These are phyloP conservation scores for Pachysandra terminalis DNA, from an alignment of 164 flowering plant genomes.

Conservation along the genomic window DNA sequence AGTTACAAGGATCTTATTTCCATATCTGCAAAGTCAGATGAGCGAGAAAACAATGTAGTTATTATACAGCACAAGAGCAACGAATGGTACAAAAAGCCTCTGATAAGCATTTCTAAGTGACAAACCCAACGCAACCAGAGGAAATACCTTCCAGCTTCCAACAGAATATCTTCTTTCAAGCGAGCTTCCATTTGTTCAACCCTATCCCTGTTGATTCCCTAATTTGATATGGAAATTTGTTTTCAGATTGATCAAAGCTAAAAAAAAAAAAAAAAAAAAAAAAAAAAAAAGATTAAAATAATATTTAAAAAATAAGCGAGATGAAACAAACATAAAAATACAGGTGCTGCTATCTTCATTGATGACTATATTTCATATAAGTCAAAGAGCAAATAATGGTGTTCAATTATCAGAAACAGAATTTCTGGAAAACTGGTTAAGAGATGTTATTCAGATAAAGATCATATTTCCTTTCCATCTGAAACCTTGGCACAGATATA, in stretches of 20 bases:
- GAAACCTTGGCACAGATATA: too few species aligned
- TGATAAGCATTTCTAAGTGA: not conserved
- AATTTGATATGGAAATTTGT: conserved; percentile 10
- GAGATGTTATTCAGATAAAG: too few species aligned
- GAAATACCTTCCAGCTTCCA: conserved; percentile 79
- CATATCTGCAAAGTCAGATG: conserved; percentile 65
- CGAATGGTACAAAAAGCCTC: conserved; percentile 1
- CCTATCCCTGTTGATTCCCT: conserved; percentile 92
- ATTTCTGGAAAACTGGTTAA: too few species aligned
- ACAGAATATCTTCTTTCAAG: conserved; percentile 75
- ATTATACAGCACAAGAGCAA: conserved; percentile 19
- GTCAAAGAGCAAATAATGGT: too few species aligned
- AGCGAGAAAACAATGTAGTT: conserved; percentile 21
- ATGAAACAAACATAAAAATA: not conserved
- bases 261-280: not conserved
- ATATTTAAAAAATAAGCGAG: too few species aligned
- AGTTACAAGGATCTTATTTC: conserved; percentile 98
- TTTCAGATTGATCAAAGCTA: conserved; percentile 5
- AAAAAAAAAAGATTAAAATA: not conserved
- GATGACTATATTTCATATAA: not conserved
- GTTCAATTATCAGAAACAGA: too few species aligned
- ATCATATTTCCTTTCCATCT: too few species aligned
- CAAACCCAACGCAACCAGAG: conserved; percentile 6
- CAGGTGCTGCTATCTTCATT: not conserved
- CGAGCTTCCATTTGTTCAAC: conserved; percentile 97